Conservation (phyloP, 768 basidiomycete genomes). For the Amanita molliuscula region DNA sequence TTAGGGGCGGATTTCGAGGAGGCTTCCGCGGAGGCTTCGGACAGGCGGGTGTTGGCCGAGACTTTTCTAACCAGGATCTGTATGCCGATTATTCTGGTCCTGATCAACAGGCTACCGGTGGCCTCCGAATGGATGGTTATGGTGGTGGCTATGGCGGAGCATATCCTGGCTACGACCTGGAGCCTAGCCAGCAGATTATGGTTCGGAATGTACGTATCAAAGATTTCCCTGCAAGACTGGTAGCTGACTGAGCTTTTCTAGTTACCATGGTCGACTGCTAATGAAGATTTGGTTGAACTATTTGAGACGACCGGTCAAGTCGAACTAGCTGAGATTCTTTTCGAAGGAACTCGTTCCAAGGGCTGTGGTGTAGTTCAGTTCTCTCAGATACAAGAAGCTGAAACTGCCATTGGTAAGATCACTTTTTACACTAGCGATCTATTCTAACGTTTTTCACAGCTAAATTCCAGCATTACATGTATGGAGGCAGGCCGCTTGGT, state of each 20-base stretch:
- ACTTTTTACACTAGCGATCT: background rate
- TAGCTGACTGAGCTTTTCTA: slow-evolving; percentile 19
- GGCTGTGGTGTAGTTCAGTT: slow-evolving; percentile 97
- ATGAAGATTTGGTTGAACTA: slow-evolving; percentile 95
- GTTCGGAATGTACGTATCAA: slow-evolving; percentile 82
- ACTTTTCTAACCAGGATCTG: slow-evolving; percentile 80
- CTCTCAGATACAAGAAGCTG: slow-evolving; percentile 75
- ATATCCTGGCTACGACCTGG: slow-evolving; percentile 41
- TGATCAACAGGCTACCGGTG: slow-evolving; percentile 49
- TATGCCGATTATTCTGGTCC: slow-evolving; percentile 93
- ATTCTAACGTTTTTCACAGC: slow-evolving; percentile 27
- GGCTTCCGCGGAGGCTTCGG: slow-evolving; percentile 43
- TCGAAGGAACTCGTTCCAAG: slow-evolving; percentile 86
- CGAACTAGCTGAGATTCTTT: slow-evolving; percentile 89
- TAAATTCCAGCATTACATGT: slow-evolving; percentile 95
- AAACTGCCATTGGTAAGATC: slow-evolving; percentile 78
- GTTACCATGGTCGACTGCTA: slow-evolving; percentile 98
- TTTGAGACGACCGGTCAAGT: slow-evolving; percentile 98
- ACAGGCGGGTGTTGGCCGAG: slow-evolving; percentile 43
- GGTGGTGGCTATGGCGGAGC: slow-evolving; percentile 22
- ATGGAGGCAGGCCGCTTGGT: slow-evolving; percentile 85
- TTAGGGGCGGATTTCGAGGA: slow-evolving; percentile 35
- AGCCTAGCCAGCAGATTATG: slow-evolving; percentile 96
- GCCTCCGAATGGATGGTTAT: slow-evolving; percentile 26
- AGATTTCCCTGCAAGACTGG: slow-evolving; percentile 1